phyloP scores from a whole-genome alignment of 805 yeast genomes.

The Yarrowia sp. region DNA sequence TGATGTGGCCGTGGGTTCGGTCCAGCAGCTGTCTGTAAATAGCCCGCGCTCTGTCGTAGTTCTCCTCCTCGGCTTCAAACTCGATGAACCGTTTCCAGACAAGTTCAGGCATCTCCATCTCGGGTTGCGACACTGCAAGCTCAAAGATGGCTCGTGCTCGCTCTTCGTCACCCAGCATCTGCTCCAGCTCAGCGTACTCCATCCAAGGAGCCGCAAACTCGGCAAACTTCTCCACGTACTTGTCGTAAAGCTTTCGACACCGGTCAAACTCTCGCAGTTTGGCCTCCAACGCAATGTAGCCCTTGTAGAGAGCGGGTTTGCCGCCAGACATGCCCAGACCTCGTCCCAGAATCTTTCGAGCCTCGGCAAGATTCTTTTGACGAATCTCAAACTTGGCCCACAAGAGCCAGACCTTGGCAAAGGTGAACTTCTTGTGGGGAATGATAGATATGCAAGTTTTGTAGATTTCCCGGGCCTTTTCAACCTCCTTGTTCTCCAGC shows the following conservation, averaged over 20 bases:
- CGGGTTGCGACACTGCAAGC: constrained; percentile 54
- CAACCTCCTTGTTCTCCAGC: constrained; percentile 53
- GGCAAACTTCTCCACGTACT: constrained; percentile 62
- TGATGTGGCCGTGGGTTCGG: constrained; percentile 49
- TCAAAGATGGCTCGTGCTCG: constrained; percentile 70
- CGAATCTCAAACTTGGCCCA: constrained; percentile 79
- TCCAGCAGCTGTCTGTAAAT: constrained; percentile 56
- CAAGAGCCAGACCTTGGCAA: constrained; percentile 75
- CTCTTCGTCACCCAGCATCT: constrained; percentile 67
- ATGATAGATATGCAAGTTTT: constrained; percentile 56
- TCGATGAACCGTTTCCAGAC: constrained; percentile 58
- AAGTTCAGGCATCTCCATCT: constrained; percentile 45
- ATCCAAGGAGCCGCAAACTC: constrained; percentile 59
- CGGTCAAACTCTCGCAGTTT: constrained; percentile 79
- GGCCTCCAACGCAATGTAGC: constrained; percentile 73
- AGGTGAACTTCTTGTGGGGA: constrained; percentile 68
- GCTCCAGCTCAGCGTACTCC: constrained; percentile 73
- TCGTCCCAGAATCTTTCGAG: constrained; percentile 74
- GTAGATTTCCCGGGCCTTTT: constrained; percentile 60
- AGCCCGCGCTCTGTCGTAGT: constrained; percentile 62
- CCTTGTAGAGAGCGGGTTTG: constrained; percentile 62
- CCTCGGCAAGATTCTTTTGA: constrained; percentile 56
- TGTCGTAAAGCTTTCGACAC: constrained; percentile 74
- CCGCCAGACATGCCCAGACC: constrained; percentile 70
- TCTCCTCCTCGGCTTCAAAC: constrained; percentile 65